Evolutionary conservation across 2,329 filamentous ascomycete genomes (phyloP), one percentile per base, ranked within the genome.

Genomic region (Sphaerulina vaccinii): DNA sequence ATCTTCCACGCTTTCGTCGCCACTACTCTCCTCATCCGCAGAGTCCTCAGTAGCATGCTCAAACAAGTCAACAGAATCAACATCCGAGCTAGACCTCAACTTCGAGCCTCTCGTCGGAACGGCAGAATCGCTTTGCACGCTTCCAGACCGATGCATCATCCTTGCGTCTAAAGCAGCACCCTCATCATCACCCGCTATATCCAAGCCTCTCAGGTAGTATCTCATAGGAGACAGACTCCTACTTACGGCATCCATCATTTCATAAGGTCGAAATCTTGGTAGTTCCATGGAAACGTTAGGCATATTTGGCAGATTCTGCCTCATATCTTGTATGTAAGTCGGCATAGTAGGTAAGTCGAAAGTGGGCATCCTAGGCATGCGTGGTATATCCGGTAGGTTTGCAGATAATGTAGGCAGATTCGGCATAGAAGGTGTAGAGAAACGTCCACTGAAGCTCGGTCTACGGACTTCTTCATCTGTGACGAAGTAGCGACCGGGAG

Each of bases 181-280:
- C 44, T 19, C 18, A 41, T 21, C 18, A 40, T 35, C 46, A 22
- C 23, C 55, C 8, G 46, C 41, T 9, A 57, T 51, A 52, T 68
- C 67, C 24, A 65, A 43, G 6, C 65, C 65, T 35, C 65, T 60
- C 6, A 76, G 56, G 39, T 77, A 76, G 47, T 74, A 74, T 11
- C 74, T 63, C 57, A 77, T 73, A 4, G 75, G 75, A 1, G 69
- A 69, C 0, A 77, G 56, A 27, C 71, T 73, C 38, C 73, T 66
- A 5, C 70, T 71, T 19, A 77, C 69, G 0, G 74, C 69, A 42
- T 75, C 72, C 6, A 77, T 62, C 55, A 77, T 73, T 36, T 75
- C 74, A 52, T 74, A 73, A 0, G 74, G 69, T 4, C 70, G 71
- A 16, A 75, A 74, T 29, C 69, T 65, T 7, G 68, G 64, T 27